Evolutionary conservation across 2,329 filamentous ascomycete species (phyloP).

Genomic region (Fusarium sp.): DNA sequence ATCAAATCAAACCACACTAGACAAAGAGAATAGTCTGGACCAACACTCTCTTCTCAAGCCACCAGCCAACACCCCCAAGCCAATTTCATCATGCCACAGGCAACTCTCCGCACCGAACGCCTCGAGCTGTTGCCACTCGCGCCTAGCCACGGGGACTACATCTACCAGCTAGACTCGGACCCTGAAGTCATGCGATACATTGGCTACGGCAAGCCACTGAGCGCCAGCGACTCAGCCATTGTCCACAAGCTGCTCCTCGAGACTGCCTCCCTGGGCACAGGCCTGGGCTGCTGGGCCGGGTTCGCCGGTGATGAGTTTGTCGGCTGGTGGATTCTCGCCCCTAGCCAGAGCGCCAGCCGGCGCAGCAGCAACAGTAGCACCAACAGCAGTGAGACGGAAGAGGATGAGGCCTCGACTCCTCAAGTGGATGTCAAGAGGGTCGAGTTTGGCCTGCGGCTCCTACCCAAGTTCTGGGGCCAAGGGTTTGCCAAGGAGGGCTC

Average conservation of each 20-base stretch:
- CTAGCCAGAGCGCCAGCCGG: slow-evolving; percentile 29
- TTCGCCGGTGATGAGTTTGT: slow-evolving; percentile 44
- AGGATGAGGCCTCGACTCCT: slow-evolving; percentile 6
- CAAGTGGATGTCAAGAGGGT: slow-evolving; percentile 26
- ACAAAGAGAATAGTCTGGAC: not conserved
- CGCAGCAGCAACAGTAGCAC: not conserved
- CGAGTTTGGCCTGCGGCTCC: slow-evolving; percentile 45
- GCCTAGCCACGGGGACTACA: slow-evolving; percentile 29
- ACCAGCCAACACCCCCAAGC: not conserved
- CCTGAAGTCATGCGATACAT: slow-evolving; percentile 40
- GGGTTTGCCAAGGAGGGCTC: slow-evolving; percentile 49
- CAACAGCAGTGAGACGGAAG: not conserved
- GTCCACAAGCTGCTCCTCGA: slow-evolving; percentile 40
- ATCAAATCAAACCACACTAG: not conserved
- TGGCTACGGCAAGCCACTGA: slow-evolving; percentile 39
- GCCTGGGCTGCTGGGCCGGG: slow-evolving; percentile 38
- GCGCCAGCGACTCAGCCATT: slow-evolving; percentile 30
- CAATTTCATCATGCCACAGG: slow-evolving; percentile 29
- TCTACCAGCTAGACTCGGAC: slow-evolving; percentile 37
- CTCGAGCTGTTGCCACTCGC: slow-evolving; percentile 33
- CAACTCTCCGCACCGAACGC: slow-evolving; percentile 32
- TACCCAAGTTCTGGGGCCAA: slow-evolving; percentile 46
- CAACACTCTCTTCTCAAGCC: not conserved
- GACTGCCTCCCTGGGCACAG: slow-evolving; percentile 32
- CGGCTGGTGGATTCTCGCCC: slow-evolving; percentile 47